Percentiles rank a stretch among this genome's conserved stretches.
phyloP scores from a whole-genome alignment of 371 early-diverging fungal species.

The Batkoa obscura region DNA sequence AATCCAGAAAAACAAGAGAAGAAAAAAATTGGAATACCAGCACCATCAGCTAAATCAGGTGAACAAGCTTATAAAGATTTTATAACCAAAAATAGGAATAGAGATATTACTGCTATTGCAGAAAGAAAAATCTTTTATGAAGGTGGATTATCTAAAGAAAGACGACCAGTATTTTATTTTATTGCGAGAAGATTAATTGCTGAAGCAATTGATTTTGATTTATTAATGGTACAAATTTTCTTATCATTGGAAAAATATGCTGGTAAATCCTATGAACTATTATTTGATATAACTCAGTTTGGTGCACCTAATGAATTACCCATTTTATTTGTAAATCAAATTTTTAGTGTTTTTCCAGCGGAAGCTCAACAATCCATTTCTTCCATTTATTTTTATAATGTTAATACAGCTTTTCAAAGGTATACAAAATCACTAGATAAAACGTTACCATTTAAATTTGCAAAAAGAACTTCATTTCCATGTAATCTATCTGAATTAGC shows the following conservation, averaged over 20 bases:
- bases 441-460: slow-evolving; percentile 33
- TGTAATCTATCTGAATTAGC: slow-evolving; percentile 41
- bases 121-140: slow-evolving; percentile 58
- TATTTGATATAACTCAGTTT: slow-evolving; percentile 68
- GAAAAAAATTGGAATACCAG: slow-evolving; percentile 12
- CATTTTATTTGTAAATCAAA: slow-evolving; percentile 45
- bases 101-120: slow-evolving; percentile 36
- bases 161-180: slow-evolving; percentile 65
- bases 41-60: slow-evolving; percentile 32
- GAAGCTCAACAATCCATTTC: slow-evolving; percentile 26
- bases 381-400: slow-evolving; percentile 55
- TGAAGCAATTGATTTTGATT: slow-evolving; percentile 65
- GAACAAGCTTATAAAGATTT: slow-evolving; percentile 45
- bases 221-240: slow-evolving; percentile 41
- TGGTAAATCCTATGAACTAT: slow-evolving; percentile 46
- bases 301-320: slow-evolving; percentile 64
- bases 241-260: slow-evolving; percentile 33
- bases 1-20: slow-evolving; percentile 41
- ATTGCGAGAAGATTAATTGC: slow-evolving; percentile 55
- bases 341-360: slow-evolving; percentile 51
- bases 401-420: slow-evolving; percentile 54
- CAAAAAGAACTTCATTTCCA: slow-evolving; percentile 39
- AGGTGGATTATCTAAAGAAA: slow-evolving; percentile 53
- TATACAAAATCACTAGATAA: slow-evolving; percentile 38
- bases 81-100: slow-evolving; percentile 50